These are phyloP conservation scores for Trichoderma arundinaceum DNA, from an alignment of 2,329 filamentous ascomycete species.

Conservation along the genomic window DNA sequence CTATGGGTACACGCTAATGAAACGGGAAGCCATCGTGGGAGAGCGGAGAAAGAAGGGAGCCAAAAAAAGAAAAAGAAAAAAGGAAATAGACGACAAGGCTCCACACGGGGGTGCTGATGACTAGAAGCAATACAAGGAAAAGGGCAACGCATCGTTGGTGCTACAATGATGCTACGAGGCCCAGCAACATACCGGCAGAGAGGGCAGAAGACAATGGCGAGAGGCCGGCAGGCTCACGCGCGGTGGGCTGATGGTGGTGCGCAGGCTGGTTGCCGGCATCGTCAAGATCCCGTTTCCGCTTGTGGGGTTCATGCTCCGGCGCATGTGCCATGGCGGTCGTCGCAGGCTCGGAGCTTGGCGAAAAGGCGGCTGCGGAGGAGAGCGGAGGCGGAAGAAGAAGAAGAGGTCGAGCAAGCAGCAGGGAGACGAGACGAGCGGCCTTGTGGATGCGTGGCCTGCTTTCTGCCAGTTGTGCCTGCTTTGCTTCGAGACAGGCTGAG, in stretches of 20 bases:
- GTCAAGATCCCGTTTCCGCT: constrained; percentile 56
- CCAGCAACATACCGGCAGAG: constrained; percentile 54
- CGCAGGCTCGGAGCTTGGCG: background rate
- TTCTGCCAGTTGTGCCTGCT: too few species aligned
- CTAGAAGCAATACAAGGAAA: background rate
- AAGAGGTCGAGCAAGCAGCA: background rate
- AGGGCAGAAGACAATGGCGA: constrained; percentile 52
- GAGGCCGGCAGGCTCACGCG: constrained; percentile 37
- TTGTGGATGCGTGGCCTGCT: background rate
- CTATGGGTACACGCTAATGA: too few species aligned
- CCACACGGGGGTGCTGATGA: background rate
- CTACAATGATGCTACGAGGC: too few species aligned
- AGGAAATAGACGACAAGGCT: background rate
- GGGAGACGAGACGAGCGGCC: background rate
- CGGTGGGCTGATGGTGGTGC: background rate
- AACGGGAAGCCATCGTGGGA: too few species aligned
- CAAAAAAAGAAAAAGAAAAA: background rate
- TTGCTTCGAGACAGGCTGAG: too few species aligned
- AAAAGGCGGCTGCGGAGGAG: background rate
- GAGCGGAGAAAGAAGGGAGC: background rate
- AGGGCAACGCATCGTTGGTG: background rate
- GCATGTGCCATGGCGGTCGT: constrained; percentile 49
- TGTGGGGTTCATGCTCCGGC: constrained; percentile 50
- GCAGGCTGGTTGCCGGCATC: constrained; percentile 44
- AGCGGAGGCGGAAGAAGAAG: background rate